phyloP scores from a whole-genome alignment of 768 basidiomycete genomes.

The Zangia roseola region DNA sequence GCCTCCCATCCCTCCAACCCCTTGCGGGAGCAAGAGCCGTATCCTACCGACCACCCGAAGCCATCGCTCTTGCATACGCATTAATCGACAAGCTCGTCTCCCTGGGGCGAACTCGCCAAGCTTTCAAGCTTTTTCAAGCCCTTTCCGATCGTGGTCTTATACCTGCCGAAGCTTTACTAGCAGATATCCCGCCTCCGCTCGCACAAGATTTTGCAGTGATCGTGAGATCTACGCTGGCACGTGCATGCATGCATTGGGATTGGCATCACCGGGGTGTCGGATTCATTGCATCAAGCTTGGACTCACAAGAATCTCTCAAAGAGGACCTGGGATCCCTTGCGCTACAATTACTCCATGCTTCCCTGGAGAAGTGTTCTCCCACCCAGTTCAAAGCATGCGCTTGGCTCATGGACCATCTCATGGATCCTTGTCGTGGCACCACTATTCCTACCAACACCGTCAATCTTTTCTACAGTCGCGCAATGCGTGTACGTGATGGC shows the following conservation, averaged over 20 bases:
- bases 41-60: constrained; percentile 37
- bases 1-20: constrained; percentile 21
- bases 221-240: constrained; percentile 47
- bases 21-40: constrained; percentile 32
- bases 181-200: constrained; percentile 33
- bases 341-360: constrained; percentile 44
- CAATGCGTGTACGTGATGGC: constrained; percentile 28
- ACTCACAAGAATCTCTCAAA: constrained; percentile 22
- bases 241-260: constrained; percentile 53
- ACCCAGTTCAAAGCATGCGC: constrained; percentile 40
- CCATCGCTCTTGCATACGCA: constrained; percentile 41
- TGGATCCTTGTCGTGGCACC: constrained; percentile 27
- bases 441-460: constrained; percentile 45
- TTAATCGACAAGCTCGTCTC: constrained; percentile 43
- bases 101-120: constrained; percentile 33
- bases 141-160: constrained; percentile 47
- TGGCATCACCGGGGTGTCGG: constrained; percentile 45
- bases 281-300: constrained; percentile 35
- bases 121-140: constrained; percentile 47
- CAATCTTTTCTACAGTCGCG: constrained; percentile 45
- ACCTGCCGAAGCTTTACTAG: constrained; percentile 45
- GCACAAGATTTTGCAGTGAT: constrained; percentile 44
- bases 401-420: constrained; percentile 41
- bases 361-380: constrained; percentile 37
- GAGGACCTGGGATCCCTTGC: constrained; percentile 34